Evolutionary conservation across 495 filamentous ascomycete genomes (phyloP).

Genomic region (Podospora appendiculata): DNA sequence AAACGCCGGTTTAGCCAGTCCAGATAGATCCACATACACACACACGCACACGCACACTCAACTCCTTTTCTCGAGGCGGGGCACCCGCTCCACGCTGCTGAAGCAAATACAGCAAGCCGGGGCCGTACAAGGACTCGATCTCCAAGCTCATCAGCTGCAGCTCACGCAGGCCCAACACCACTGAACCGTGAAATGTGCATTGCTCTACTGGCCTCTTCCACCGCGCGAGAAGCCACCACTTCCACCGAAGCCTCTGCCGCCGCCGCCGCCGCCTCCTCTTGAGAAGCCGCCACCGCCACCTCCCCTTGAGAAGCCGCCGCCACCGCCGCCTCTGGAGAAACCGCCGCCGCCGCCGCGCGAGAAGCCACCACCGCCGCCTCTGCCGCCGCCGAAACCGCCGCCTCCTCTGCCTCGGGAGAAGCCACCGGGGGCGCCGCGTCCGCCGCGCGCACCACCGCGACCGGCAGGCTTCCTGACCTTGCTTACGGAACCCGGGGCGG

Average conservation of each 20-base stretch:
- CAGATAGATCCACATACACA: conserved; percentile 1
- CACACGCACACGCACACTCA: conserved; percentile 5
- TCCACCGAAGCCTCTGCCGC: conserved; percentile 33
- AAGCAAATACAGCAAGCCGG: no score
- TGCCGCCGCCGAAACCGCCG: conserved; percentile 28
- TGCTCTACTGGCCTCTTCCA: conserved; percentile 6
- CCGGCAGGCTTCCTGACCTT: conserved; percentile 50
- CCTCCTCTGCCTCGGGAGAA: conserved; percentile 42
- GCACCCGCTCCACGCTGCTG: conserved; percentile 5
- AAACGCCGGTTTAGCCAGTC: conserved; percentile 23
- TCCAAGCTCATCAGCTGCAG: no score
- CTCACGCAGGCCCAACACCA: no score
- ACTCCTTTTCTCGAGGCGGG: conserved; percentile 8
- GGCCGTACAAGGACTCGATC: no score
- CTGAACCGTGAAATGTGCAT: background rate
- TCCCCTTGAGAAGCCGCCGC: conserved; percentile 12
- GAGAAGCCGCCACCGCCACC: conserved; percentile 10
- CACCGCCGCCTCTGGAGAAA: conserved; percentile 14
- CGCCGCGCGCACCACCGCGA: conserved; percentile 33
- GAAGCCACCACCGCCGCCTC: conserved; percentile 36
- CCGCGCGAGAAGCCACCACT: conserved; percentile 25
- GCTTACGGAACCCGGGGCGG: conserved; percentile 53
- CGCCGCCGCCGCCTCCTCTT: conserved; percentile 32
- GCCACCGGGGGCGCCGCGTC: conserved; percentile 34
- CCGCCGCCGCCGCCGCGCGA: conserved; percentile 13